phyloP scores from a whole-genome alignment of 805 yeast species.

The Candida fluviatilis region DNA sequence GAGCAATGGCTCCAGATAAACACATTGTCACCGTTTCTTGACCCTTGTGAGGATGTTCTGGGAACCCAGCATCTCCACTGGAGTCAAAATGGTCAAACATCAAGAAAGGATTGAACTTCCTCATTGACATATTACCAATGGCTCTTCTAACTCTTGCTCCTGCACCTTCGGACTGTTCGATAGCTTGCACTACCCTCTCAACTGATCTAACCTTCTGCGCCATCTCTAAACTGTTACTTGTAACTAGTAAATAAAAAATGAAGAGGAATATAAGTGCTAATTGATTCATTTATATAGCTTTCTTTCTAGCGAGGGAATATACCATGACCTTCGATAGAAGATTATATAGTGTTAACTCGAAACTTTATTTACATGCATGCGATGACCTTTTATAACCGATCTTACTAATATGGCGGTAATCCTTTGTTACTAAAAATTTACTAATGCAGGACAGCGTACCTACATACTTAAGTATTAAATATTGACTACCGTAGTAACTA shows the following conservation, averaged over 20 bases:
- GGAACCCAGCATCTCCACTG: slow-evolving; percentile 60
- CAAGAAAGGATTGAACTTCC: slow-evolving; percentile 78
- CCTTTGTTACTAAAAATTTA: not conserved
- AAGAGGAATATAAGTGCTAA: not conserved
- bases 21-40: slow-evolving; percentile 36
- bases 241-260: not conserved
- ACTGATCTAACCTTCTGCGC: slow-evolving; percentile 24
- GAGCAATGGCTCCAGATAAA: slow-evolving; percentile 34
- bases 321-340: not conserved
- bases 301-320: too few relatives aligned
- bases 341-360: too few relatives aligned
- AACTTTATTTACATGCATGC: too few relatives aligned
- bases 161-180: slow-evolving; percentile 77
- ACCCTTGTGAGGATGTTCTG: slow-evolving; percentile 39
- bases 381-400: too few relatives aligned
- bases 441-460: not conserved
- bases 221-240: slow-evolving; percentile 4
- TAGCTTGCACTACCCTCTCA: slow-evolving; percentile 39
- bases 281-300: not conserved
- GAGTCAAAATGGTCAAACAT: slow-evolving; percentile 73
- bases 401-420: not conserved
- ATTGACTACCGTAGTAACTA: too few relatives aligned
- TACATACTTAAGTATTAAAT: too few relatives aligned
- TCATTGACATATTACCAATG: slow-evolving; percentile 61
- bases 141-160: slow-evolving; percentile 87